Evolutionary conservation across 371 early-diverging fungal species (phyloP).

Genomic region (Mucor irregularis): DNA sequence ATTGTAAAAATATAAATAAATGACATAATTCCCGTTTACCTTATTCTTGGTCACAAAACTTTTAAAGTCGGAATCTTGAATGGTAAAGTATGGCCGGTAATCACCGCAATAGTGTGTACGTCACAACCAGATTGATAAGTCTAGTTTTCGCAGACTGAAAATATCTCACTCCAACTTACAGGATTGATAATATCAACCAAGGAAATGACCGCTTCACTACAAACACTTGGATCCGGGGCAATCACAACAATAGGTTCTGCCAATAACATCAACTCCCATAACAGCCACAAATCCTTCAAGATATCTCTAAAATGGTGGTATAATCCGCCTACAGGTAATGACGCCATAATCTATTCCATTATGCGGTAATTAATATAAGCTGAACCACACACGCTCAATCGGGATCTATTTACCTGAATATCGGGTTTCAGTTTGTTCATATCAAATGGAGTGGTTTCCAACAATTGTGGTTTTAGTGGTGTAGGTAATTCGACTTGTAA

Average conservation of each 20-base stretch:
- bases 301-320: constrained; percentile 80
- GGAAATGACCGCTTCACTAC: constrained; percentile 82
- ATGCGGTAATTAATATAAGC: too few species aligned
- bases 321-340: constrained; percentile 66
- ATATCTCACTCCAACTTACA: constrained; percentile 45
- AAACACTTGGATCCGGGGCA: constrained; percentile 84
- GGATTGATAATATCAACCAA: constrained; percentile 94
- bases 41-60: constrained; percentile 65
- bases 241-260: constrained; percentile 91
- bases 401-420: constrained; percentile 46
- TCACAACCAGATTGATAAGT: neutral
- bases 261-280: constrained; percentile 95
- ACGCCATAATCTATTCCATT: constrained; percentile 61
- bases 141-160: neutral
- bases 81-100: constrained; percentile 94
- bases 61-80: constrained; percentile 93
- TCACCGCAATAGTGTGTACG: constrained; percentile 94
- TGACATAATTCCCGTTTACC: constrained; percentile 38
- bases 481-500: constrained; percentile 78
- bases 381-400: neutral
- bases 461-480: constrained; percentile 74
- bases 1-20: neutral
- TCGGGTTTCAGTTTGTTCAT: constrained; percentile 69
- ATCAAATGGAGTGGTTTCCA: constrained; percentile 76
- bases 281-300: constrained; percentile 81